Evolutionary conservation across 345 rosid genomes (phyloP).

Genomic region (Gossypium thurberi): DNA sequence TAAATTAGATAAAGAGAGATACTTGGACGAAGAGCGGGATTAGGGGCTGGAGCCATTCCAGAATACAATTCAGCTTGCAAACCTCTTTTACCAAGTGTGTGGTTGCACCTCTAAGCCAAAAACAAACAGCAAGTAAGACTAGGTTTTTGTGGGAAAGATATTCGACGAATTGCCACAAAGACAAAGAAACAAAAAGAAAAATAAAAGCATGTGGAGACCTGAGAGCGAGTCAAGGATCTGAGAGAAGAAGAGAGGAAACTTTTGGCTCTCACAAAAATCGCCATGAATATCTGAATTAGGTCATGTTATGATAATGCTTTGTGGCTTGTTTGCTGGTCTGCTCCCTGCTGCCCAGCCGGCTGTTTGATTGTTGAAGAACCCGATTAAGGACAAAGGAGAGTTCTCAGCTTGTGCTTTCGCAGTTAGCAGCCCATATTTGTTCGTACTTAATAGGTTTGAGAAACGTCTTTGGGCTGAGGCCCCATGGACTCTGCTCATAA

Average conservation of each 20-base stretch:
- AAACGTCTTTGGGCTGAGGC: not conserved
- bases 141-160: constrained; percentile 2
- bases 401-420: not conserved
- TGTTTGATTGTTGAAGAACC: not conserved
- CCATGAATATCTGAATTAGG: constrained; percentile 31
- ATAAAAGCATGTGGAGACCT: constrained; percentile 28
- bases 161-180: constrained; percentile 36
- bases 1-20: not conserved
- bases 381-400: not conserved
- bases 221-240: constrained; percentile 30
- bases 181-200: not conserved
- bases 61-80: constrained; percentile 4
- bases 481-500: not conserved
- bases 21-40: constrained; percentile 24
- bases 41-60: constrained; percentile 19
- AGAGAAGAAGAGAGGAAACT: constrained; percentile 29
- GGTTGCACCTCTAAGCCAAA: constrained; percentile 34
- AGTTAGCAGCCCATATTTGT: not conserved
- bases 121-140: not conserved
- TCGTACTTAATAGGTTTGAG: not conserved
- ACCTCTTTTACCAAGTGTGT: constrained; percentile 26
- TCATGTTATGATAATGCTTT: not conserved
- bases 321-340: not conserved
- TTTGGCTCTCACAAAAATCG: constrained; percentile 26
- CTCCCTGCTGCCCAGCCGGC: not conserved